Base-by-base conservation (phyloP, 2,329 filamentous ascomycete species). In the Pestalotiopsis sp. region DNA sequence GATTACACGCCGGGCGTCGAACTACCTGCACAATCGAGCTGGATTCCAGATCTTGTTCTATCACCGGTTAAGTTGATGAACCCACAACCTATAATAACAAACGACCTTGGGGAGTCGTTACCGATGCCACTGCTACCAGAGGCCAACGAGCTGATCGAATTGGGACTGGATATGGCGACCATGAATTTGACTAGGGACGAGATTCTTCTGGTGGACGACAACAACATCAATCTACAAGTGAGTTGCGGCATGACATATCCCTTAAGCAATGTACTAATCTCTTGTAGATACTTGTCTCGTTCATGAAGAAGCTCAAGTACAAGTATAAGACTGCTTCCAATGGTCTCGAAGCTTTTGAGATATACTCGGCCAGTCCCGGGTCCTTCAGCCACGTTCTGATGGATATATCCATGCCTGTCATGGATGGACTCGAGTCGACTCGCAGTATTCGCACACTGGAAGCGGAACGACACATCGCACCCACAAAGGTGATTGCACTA, bases 331-430 rank as follows among this genome's bases (percentile, higher is more conserved):
- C 77, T 1, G 82, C 81, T 3, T 75, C 68, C 5, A 79, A 83
- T 66, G 81, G 81, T 14, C 75, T 78, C 6, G 78, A 81, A 71
- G 81, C 81, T 2, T 73, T 82, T 11, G 75, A 80, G 27, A 69
- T 70, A 11, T 82, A 80, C 70, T 73, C 77, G 65, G 67, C 64
- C n/a, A 49, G 58, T n/a, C 70, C 71, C 20, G 52, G 38, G 11
- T 17, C 31, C 4, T 71, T 67, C 38, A 49, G 63, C 13, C 68
- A 69, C 25, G 63, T 71, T n/a, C 39, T 73, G 6, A 73, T 70
- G 67, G 70, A 64, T 20, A 79, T 84, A 5, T 82, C 77, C 72
- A 85, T 86, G 83, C 83, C 83, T 0, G 74, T 84, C 20, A 79
- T 85, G 25, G 80, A 85, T 68, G 80, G 80, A 0, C 77, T 82